A percentile compares a stretch with the other conserved stretches of the same genome.
phyloP scores from a whole-genome alignment of 441 rosid species.

The Omphalea diandra region DNA sequence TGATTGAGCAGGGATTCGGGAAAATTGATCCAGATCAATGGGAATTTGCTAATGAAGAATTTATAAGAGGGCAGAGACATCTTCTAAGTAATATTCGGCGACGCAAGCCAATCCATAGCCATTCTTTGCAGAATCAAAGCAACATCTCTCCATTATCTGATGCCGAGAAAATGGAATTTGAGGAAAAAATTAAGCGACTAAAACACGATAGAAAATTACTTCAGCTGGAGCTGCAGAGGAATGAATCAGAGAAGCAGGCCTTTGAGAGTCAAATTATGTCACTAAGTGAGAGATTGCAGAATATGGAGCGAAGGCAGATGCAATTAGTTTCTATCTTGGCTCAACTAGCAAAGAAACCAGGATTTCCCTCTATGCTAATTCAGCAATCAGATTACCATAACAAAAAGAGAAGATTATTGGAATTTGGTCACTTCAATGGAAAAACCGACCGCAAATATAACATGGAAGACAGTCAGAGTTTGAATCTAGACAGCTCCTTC shows the following conservation, averaged over 20 bases:
- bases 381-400: slow-evolving; percentile 38
- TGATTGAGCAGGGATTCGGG: slow-evolving; percentile 66
- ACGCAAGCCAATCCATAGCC: slow-evolving; percentile 86
- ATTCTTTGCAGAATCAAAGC: slow-evolving; percentile 52
- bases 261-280: slow-evolving; percentile 46
- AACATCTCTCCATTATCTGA: slow-evolving; percentile 46
- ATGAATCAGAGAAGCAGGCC: slow-evolving; percentile 51
- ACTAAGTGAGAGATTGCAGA: slow-evolving; percentile 46
- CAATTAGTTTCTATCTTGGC: slow-evolving; percentile 43
- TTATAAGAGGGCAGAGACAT: slow-evolving; percentile 61
- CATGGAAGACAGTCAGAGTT: slow-evolving; percentile 12
- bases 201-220: slow-evolving; percentile 47
- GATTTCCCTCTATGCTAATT: slow-evolving; percentile 41
- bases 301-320: slow-evolving; percentile 54
- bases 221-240: slow-evolving; percentile 41
- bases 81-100: slow-evolving; percentile 74
- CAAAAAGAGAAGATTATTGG: slow-evolving; percentile 58
- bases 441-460: too few relatives aligned
- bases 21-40: slow-evolving; percentile 75
- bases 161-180: slow-evolving; percentile 54
- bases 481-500: slow-evolving; percentile 16
- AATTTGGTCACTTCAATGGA: slow-evolving; percentile 29
- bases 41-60: slow-evolving; percentile 86
- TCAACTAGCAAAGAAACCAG: slow-evolving; percentile 52
- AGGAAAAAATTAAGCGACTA: slow-evolving; percentile 51